These are phyloP conservation scores for Betula pendula DNA, from an alignment of 306 rosid species.

Conservation along the genomic window DNA sequence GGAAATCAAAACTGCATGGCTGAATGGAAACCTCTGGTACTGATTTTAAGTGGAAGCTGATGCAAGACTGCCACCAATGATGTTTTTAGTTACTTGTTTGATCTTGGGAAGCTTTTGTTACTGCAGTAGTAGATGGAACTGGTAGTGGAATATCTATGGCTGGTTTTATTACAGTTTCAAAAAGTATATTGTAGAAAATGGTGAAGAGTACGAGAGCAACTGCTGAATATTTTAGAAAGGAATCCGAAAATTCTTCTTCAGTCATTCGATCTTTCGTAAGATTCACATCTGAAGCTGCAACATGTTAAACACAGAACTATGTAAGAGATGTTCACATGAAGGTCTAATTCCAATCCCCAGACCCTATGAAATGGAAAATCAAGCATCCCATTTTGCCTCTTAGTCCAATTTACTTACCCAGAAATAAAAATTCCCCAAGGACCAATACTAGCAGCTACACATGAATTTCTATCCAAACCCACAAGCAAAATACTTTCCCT, in stretches of 20 bases:
- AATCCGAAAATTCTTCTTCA: constrained; percentile 52
- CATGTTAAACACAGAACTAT: background rate
- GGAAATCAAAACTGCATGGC: background rate
- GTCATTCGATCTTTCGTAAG: constrained; percentile 25
- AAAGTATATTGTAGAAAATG: constrained; percentile 66
- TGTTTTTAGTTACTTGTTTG: constrained; percentile 1
- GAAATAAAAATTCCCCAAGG: no score
- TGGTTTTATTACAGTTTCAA: constrained; percentile 67
- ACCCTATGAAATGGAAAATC: background rate
- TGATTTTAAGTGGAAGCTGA: background rate
- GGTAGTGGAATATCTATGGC: constrained; percentile 52
- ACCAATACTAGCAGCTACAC: no score
- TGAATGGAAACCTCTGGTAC: constrained; percentile 5
- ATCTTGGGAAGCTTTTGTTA: constrained; percentile 7
- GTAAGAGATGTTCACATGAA: background rate
- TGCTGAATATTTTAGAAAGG: constrained; percentile 49
- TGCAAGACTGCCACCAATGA: constrained; percentile 21
- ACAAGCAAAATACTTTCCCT: no score
- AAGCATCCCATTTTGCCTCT: background rate
- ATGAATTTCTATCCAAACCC: no score
- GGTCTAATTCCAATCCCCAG: background rate
- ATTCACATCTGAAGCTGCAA: constrained; percentile 58
- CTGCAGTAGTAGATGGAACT: constrained; percentile 13
- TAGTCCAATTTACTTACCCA: background rate
- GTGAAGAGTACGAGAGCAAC: constrained; percentile 57